Percentiles rank a stretch among this genome's conserved stretches.
These are phyloP conservation scores for Aspergillus carbonarius DNA, from an alignment of 2,329 filamentous ascomycete species.

Conservation along the genomic window DNA sequence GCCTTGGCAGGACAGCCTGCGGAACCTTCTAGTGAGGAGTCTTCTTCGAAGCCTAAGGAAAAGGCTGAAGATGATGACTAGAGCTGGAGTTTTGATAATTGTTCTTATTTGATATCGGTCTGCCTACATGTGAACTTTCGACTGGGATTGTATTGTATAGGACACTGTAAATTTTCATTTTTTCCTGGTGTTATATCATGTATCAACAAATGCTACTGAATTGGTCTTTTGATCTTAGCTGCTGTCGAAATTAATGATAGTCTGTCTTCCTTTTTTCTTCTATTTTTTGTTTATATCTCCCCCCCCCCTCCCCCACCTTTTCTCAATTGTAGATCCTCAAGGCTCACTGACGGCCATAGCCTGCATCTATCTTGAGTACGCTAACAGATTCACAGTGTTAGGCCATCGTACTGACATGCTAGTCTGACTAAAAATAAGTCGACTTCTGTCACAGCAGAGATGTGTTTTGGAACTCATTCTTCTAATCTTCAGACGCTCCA, in stretches of 20 bases:
- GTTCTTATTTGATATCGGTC: slow-evolving; percentile 10
- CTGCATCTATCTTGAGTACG: background rate
- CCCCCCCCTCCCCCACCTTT: too few relatives aligned
- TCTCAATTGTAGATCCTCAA: background rate
- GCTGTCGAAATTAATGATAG: background rate
- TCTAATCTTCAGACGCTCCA: background rate
- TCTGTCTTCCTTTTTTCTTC: background rate
- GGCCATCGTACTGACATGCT: too few relatives aligned
- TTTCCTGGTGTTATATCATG: slow-evolving; percentile 18
- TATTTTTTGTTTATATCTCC: too few relatives aligned
- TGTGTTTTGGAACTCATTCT: background rate
- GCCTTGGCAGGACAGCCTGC: background rate
- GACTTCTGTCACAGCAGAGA: background rate
- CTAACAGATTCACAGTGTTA: background rate
- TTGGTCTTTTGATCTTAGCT: background rate
- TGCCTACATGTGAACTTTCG: slow-evolving; percentile 13
- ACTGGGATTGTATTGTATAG: slow-evolving; percentile 36
- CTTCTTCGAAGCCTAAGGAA: background rate
- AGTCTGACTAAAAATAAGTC: background rate
- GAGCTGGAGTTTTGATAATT: background rate
- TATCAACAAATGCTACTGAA: slow-evolving; percentile 20
- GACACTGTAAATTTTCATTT: slow-evolving; percentile 27
- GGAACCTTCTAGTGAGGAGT: background rate
- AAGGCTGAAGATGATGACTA: background rate
- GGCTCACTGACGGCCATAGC: background rate